Percentiles rank a stretch among this genome's conserved stretches.
phyloP scores from a whole-genome alignment of 768 basidiomycete genomes.

The Naematelia encephala region DNA sequence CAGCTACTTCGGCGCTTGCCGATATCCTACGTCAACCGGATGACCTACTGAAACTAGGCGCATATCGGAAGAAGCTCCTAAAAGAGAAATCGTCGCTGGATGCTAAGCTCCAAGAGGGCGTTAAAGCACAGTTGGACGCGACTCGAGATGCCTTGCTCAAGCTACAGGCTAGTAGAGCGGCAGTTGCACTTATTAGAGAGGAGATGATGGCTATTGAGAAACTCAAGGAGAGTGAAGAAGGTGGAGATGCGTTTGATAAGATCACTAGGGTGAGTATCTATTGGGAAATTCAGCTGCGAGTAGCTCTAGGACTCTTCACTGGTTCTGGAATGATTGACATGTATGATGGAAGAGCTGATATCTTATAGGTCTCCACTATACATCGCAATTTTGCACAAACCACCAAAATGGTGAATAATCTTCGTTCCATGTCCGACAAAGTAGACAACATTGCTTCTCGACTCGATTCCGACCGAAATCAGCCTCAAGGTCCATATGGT shows the following conservation, averaged over 20 bases:
- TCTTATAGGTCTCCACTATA: conserved; percentile 86
- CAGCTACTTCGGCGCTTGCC: conserved; percentile 31
- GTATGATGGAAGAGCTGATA: too few species aligned
- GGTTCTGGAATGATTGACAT: too few species aligned
- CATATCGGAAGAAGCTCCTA: conserved; percentile 88
- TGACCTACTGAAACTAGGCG: conserved; percentile 80
- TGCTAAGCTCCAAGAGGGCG: conserved; percentile 79
- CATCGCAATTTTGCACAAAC: conserved; percentile 93
- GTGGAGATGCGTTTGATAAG: conserved; percentile 78
- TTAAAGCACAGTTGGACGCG: conserved; percentile 86
- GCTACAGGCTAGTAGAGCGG: conserved; percentile 45
- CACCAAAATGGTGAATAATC: conserved; percentile 90
- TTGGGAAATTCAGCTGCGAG: too few species aligned
- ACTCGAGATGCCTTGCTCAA: conserved; percentile 70
- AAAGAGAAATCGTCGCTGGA: conserved; percentile 96
- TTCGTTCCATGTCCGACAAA: conserved; percentile 85
- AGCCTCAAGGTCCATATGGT: conserved; percentile 68
- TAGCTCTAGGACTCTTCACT: too few species aligned
- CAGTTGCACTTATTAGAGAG: conserved; percentile 38
- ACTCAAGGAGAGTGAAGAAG: conserved; percentile 69
- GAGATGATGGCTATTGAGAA: conserved; percentile 58
- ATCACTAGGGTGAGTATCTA: conserved; percentile 82
- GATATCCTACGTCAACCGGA: conserved; percentile 91
- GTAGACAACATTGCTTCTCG: conserved; percentile 74
- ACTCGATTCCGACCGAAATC: conserved; percentile 68